Percentiles rank a stretch among this genome's conserved stretches.
phyloP scores from a whole-genome alignment of 208 protist species.

The Trypanosoma avium region DNA sequence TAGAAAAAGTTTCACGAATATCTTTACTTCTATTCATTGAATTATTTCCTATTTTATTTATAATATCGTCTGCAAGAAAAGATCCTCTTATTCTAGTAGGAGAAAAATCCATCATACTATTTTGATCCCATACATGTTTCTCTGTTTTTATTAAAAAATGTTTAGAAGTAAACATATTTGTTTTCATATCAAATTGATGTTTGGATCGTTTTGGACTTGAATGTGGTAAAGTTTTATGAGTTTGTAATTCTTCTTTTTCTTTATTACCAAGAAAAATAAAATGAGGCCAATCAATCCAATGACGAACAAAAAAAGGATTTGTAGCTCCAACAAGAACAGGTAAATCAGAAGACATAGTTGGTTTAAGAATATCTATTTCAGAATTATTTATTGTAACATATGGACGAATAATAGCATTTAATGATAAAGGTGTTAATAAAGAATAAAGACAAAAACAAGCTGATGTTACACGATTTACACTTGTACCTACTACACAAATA shows the following conservation, averaged over 20 bases:
- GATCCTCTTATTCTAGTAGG: not conserved
- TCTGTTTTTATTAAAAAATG: slow-evolving; percentile 24
- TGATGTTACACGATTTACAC: slow-evolving; percentile 1
- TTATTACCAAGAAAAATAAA: slow-evolving; percentile 14
- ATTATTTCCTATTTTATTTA: not conserved
- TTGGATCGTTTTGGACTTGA: slow-evolving; percentile 12
- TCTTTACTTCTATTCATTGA: not conserved
- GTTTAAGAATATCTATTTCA: slow-evolving; percentile 17
- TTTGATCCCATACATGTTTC: slow-evolving; percentile 21
- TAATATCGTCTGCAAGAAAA: not conserved
- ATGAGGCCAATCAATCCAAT: slow-evolving; percentile 27
- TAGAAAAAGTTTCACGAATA: slow-evolving; percentile 22
- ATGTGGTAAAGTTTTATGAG: slow-evolving; percentile 17
- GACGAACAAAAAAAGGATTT: slow-evolving; percentile 33
- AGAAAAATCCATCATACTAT: not conserved
- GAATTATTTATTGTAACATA: slow-evolving; percentile 37
- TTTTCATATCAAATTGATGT: slow-evolving; percentile 27
- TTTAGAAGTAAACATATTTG: slow-evolving; percentile 28
- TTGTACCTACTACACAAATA: slow-evolving; percentile 14
- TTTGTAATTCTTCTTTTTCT: slow-evolving; percentile 11
- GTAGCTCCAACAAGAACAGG: slow-evolving; percentile 23
- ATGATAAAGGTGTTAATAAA: slow-evolving; percentile 25
- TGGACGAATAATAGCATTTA: slow-evolving; percentile 22
- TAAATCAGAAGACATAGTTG: not conserved
- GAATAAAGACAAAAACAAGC: slow-evolving; percentile 19